Evolutionary conservation across 2,329 filamentous ascomycete genomes (phyloP), one percentile per base, ranked within the genome.

Genomic region (Diaporthe citriasiana): DNA sequence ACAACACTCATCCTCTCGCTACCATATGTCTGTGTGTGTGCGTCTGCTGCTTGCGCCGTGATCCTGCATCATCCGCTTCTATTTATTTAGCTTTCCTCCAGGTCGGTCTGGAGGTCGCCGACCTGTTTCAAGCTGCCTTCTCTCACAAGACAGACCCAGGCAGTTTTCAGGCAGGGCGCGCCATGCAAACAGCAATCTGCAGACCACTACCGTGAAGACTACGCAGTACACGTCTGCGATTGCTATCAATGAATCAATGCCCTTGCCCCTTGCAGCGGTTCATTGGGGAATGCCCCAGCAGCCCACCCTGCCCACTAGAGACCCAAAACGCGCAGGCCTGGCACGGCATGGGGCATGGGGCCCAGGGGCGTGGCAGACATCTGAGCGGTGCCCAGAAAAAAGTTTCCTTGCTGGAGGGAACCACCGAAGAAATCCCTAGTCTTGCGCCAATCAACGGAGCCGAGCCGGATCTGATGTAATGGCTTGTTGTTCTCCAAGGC

Each of bases 401-500:
- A 38, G 63, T 71, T 65, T 57, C 68, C 70, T 35, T 53, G 33
- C 56, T 53, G 47, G 70, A 71, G 53, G 53, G 45, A 72, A 30
- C 72, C 72, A 66, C 72, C 72, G 45, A 72, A 33, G 57, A 68
- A 69, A 66, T 56, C 57, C 73, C 53, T 72, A 42, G 35, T 47
- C 33, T 51, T 65, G 51, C n/a, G 12, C 69, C 59, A 74, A 72
- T 72, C 69, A 72, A 51, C 59, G 59, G 70, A 47, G 12, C 56
- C 38, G 50, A 57, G 60, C 68, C 68, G 59, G 40, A 71, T 47
- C 70, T 72, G 73, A 74, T 74, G 73, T 74, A 74, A 72, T 74
- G 56, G 42, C 38, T 55, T 40, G 19, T 73, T 51, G 35, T 35
- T 56, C 27, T 30, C 57, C 30, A 51, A 40, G 45, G 45, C 63